A percentile compares a stretch with the other conserved stretches of the same genome.
phyloP scores from a whole-genome alignment of 768 basidiomycete genomes.

The Hypsizygus marmoreus region DNA sequence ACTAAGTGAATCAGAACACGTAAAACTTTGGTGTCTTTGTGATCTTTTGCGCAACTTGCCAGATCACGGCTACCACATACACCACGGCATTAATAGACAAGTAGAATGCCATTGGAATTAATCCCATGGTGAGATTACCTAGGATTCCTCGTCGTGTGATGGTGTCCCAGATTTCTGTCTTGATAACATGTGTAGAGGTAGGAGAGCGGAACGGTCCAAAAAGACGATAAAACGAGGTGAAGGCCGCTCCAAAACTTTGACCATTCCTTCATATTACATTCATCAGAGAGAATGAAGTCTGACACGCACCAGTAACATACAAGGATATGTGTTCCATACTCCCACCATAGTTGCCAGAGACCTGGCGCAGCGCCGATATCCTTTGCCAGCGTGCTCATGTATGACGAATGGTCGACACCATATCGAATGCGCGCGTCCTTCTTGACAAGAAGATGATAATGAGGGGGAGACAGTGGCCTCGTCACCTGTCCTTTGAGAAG shows the following conservation, averaged over 20 bases:
- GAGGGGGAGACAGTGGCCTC: conserved; percentile 43
- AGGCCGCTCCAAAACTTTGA: conserved; percentile 57
- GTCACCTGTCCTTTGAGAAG: conserved; percentile 44
- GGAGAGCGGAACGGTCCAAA: conserved; percentile 50
- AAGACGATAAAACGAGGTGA: conserved; percentile 60
- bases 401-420: conserved; percentile 59
- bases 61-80: conserved; percentile 7
- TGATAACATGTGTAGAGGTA: conserved; percentile 43
- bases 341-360: conserved; percentile 45
- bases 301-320: conserved; percentile 53
- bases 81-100: conserved; percentile 16
- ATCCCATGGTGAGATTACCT: conserved; percentile 60
- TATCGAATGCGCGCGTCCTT: conserved; percentile 57
- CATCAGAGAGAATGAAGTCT: background rate
- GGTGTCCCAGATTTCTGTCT: conserved; percentile 63
- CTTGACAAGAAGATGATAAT: conserved; percentile 56
- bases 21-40: too few species aligned
- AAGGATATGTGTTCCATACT: conserved; percentile 51
- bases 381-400: conserved; percentile 57
- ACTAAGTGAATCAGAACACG: too few species aligned
- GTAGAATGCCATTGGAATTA: conserved; percentile 54
- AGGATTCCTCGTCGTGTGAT: conserved; percentile 53
- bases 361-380: conserved; percentile 59
- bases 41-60: too few species aligned
- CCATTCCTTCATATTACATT: background rate